phyloP scores from a whole-genome alignment of 768 basidiomycete genomes.

The Melanogaster broomeanus region DNA sequence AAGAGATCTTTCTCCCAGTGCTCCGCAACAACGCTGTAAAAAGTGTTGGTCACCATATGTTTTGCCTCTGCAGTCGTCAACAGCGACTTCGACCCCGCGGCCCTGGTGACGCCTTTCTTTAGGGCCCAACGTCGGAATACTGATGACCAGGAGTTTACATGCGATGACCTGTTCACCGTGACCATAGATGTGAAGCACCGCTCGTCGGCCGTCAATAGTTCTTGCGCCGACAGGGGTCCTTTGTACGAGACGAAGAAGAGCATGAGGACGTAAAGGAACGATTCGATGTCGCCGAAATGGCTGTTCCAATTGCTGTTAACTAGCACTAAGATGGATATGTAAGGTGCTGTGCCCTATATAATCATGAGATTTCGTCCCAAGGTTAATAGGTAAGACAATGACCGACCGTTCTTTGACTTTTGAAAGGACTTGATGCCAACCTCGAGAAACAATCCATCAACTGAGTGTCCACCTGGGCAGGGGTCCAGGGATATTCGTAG shows the following conservation, averaged over 20 bases:
- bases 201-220: not conserved
- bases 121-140: not conserved
- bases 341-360: not conserved
- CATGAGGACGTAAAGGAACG: conserved; percentile 4
- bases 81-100: not conserved
- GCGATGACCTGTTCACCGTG: not conserved
- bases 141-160: not conserved
- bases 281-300: conserved; percentile 5
- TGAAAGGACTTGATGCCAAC: not conserved
- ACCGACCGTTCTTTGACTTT: not conserved
- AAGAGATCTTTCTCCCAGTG: not conserved
- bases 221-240: not conserved
- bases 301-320: not conserved
- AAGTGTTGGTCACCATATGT: no score
- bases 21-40: no score
- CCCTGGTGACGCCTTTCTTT: not conserved
- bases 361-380: not conserved
- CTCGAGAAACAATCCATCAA: no score
- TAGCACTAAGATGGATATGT: conserved; percentile 3
- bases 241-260: not conserved
- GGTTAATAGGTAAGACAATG: not conserved
- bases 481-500: not conserved
- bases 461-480: not conserved
- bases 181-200: not conserved
- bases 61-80: no score